phyloP scores from a whole-genome alignment of 208 protist species.

The Trypanosoma caninum region DNA sequence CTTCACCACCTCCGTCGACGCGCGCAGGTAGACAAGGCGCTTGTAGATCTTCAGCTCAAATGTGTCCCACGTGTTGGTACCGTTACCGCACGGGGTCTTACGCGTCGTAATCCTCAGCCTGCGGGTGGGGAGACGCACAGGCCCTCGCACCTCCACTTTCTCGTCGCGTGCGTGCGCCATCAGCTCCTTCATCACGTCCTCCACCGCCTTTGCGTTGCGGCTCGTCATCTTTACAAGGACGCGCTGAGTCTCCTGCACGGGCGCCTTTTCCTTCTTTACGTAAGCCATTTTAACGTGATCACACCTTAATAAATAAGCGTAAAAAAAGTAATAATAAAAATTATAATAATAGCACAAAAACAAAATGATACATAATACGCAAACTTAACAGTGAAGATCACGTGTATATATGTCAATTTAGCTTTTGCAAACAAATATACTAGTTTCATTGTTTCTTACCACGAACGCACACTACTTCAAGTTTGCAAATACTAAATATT shows the following conservation, averaged over 20 bases:
- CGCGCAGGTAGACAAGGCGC: constrained; percentile 97
- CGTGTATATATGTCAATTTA: background rate
- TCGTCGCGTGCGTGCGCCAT: constrained; percentile 94
- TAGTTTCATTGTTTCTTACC: no score
- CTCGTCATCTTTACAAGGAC: constrained; percentile 98
- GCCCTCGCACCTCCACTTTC: constrained; percentile 95
- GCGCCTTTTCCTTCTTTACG: constrained; percentile 68
- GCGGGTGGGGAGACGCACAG: constrained; percentile 98
- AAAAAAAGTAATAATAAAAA: constrained; percentile 19
- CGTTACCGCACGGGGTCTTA: constrained; percentile 99
- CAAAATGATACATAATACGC: background rate
- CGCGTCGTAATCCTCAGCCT: constrained; percentile 97
- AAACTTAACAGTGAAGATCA: background rate
- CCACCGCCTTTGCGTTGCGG: constrained; percentile 95
- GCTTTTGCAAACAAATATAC: no score
- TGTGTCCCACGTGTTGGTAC: constrained; percentile 99
- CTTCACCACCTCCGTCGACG: constrained; percentile 84
- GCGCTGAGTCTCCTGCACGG: constrained; percentile 58
- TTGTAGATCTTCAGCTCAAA: constrained; percentile 99
- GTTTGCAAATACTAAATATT: no score
- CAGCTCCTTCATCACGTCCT: constrained; percentile 97
- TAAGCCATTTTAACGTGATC: constrained; percentile 82
- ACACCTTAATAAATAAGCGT: constrained; percentile 21
- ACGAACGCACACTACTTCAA: no score
- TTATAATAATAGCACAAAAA: background rate